phyloP scores from a whole-genome alignment of 176 grass and related monocot genomes.

The Cenchrus fungigraminus region DNA sequence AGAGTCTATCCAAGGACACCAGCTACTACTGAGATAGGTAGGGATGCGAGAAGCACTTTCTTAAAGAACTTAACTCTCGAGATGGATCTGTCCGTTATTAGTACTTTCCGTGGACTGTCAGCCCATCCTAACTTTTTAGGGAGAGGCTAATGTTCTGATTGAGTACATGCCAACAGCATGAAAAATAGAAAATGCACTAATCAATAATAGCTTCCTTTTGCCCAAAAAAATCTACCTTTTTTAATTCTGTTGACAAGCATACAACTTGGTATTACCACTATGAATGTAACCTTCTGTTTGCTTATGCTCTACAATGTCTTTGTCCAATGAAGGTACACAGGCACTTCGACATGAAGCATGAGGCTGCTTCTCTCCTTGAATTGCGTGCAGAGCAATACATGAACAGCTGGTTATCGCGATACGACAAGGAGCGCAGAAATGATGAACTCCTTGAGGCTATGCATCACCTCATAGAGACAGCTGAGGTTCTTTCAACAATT shows the following conservation, averaged over 20 bases:
- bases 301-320: conserved; percentile 8
- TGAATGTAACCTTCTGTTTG: conserved; percentile 8
- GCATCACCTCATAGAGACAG: conserved; percentile 78
- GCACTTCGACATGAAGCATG: conserved; percentile 98
- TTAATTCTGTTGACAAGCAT: neutral
- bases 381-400: conserved; percentile 80
- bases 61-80: too few relatives aligned
- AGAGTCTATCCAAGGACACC: too few relatives aligned
- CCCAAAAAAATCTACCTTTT: neutral
- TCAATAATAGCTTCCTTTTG: neutral
- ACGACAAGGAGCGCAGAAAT: conserved; percentile 76
- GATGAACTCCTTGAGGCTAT: conserved; percentile 86
- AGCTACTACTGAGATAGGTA: too few relatives aligned
- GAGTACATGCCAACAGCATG: neutral
- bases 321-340: conserved; percentile 71
- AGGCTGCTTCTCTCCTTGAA: conserved; percentile 84
- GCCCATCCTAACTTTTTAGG: too few relatives aligned
- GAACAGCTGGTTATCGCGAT: conserved; percentile 65
- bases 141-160: neutral
- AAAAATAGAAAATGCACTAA: neutral
- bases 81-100: too few relatives aligned
- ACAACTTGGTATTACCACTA: conserved; percentile 25
- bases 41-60: too few relatives aligned
- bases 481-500: conserved; percentile 87
- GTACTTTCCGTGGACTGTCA: too few relatives aligned